Evolutionary conservation across 2,329 filamentous ascomycete genomes (phyloP), one percentile per base, ranked within the genome.

Genomic region (Westerdykella ornata): DNA sequence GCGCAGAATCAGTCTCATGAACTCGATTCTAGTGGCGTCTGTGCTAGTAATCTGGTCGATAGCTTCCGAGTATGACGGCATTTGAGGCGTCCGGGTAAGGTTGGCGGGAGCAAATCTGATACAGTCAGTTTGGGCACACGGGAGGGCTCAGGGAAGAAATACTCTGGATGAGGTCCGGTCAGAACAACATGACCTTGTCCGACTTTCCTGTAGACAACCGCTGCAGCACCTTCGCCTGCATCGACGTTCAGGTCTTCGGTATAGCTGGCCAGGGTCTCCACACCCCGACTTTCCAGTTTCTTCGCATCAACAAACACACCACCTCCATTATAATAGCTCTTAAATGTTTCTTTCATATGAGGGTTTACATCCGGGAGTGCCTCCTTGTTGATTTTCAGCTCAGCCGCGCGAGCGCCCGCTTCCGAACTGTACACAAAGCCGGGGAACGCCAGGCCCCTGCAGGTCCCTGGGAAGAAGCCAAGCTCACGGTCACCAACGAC

Each of bases 341-440:
- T 72, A 45, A 94, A 86, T 1, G 72, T 70, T 1, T 79, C 74
- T 0, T 82, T 77, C 1, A 84, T 62, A 3, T 69, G 67, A 0
- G 71, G 74, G 32, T 61, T 63, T 0, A 54, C 60, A 5, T 56
- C 57, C 0, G 68, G 64, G 45, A 94, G 78, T 0, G 72, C 70
- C 2, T 72, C 72, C 48, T 78, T 80, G 11, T 77, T 71, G 11
- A 92, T 80, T 39, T 72, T 75, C 35, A 97, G 53, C 43, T 76
- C 73, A 1, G 80, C 81, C 2, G 86, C 87, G 53, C 79, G 77
- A 1, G 92, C 87, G 1, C 92, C 92, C 35, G 71, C 79, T 68
- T 98, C 92, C 55, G 85, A 92, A 41, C 85, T 77, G 68, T 98
- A 98, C 54, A 85, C 80, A 62, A 98, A 98, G 0, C 92, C 92